A percentile compares a stretch with the other conserved stretches of the same genome.
Evolutionary conservation across 352 stramenopile species (phyloP).

Genomic region (Globisporangium iwayamae): DNA sequence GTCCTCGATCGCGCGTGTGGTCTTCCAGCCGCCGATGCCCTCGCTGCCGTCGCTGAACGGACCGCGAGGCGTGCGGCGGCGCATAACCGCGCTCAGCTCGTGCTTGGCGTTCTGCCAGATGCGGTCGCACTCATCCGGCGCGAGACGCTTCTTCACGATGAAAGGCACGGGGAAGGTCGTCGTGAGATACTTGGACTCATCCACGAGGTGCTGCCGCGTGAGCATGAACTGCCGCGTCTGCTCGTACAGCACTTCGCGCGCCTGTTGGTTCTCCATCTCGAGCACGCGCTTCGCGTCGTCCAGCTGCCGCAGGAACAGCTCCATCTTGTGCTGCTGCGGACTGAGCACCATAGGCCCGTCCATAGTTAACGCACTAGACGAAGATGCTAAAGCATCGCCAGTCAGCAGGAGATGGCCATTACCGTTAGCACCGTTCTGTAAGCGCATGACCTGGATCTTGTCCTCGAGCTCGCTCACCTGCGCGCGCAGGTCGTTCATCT

Average conservation of each 20-base stretch:
- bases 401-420: not conserved
- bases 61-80: not conserved
- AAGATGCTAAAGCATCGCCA: not conserved
- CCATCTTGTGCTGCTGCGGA: slow-evolving; percentile 1
- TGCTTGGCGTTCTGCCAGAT: slow-evolving; percentile 16
- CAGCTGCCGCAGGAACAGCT: slow-evolving; percentile 10
- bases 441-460: slow-evolving; percentile 8
- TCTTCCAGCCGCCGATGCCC: slow-evolving; percentile 16
- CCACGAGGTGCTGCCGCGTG: slow-evolving; percentile 9
- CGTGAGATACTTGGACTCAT: slow-evolving; percentile 4
- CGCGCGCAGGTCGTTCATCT: slow-evolving; percentile 19
- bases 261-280: slow-evolving; percentile 12
- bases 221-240: slow-evolving; percentile 16
- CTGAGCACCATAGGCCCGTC: slow-evolving; percentile 1
- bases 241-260: slow-evolving; percentile 7
- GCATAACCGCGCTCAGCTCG: slow-evolving; percentile 7
- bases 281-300: slow-evolving; percentile 6
- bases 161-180: slow-evolving; percentile 14
- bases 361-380: not conserved
- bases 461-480: slow-evolving; percentile 19
- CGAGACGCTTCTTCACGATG: slow-evolving; percentile 15
- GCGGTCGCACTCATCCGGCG: slow-evolving; percentile 8
- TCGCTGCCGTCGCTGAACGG: not conserved
- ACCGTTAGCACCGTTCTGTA: not conserved
- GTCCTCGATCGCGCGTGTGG: slow-evolving; percentile 14